Base-by-base conservation (phyloP, 2,329 filamentous ascomycete genomes). In the Exophiala bonariae region DNA sequence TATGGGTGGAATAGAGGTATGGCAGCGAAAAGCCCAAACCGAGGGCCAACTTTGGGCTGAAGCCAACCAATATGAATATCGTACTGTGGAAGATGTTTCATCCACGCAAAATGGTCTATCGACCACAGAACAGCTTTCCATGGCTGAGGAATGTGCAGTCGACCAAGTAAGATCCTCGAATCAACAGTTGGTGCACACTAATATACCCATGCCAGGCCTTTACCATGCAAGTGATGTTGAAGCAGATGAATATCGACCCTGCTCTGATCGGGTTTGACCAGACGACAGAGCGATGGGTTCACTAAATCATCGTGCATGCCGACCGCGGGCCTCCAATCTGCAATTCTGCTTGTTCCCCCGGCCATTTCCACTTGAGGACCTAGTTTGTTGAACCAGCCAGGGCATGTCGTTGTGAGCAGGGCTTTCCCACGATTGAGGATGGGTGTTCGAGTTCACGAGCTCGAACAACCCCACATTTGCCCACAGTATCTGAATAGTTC, bases 221-320 rank as follows among this genome's bases (percentile, higher is more conserved):
- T 59, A 85, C 81, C 10, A 84, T 87, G 77, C 81, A 78, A 38
- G 81, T 80, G 75, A 86, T 87, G 83, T 72, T 87, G 13, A 77
- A 76, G 55, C 80, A 76, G 22, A 67, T 87, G 49, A 83, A 85
- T 58, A 78, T 87, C 47, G 81, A 85, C 45, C 65, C 80, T 3
- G 68, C 75, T 39, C 60, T 79, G n/a, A 83, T 87, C 54, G 83
- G 83, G 4, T 86, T 79, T 61, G 81, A 85, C 63, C 72, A 74
- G 48, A 63, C 70, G 10, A 63, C 68, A 43, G 78, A 84, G 61
- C 69, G 71, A 60, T 87, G 83, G 83, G 66, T 74, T 41, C 73
- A 73, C 49, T 80, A 64, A 77, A 30, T 11, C n/a, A 18, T 22
- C 18, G 32, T 16, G 32, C 32, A 34, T n/a, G 32, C n/a, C n/a